A percentile compares a stretch with the other conserved stretches of the same genome.
These are phyloP conservation scores for Terana coerulea DNA, from an alignment of 768 basidiomycete species.

Conservation along the genomic window DNA sequence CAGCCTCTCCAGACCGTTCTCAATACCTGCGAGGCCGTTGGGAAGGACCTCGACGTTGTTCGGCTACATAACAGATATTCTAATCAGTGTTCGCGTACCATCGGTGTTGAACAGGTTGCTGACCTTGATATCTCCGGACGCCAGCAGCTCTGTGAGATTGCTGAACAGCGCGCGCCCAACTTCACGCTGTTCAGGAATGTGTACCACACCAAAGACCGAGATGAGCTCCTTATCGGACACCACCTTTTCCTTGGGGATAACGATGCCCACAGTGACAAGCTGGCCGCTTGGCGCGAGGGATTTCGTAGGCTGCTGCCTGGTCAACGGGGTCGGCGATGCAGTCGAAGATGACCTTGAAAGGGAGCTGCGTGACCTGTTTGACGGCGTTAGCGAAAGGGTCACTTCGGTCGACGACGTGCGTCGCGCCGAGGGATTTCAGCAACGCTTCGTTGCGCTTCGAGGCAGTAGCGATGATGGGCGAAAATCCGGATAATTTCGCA, in stretches of 20 bases:
- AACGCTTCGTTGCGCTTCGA: constrained; percentile 21
- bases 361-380: constrained; percentile 11
- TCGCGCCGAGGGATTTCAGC: constrained; percentile 24
- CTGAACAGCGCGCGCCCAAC: constrained; percentile 17
- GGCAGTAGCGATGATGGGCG: constrained; percentile 20
- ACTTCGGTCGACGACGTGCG: constrained; percentile 27
- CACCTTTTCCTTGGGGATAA: constrained; percentile 17
- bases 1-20: constrained; percentile 20
- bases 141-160: constrained; percentile 13
- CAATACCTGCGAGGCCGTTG: constrained; percentile 23
- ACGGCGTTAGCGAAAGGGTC: background rate
- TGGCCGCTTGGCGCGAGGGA: constrained; percentile 23
- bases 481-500: constrained; percentile 18
- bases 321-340: constrained; percentile 18
- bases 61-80: constrained; percentile 30
- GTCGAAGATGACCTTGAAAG: constrained; percentile 23
- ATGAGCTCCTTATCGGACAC: constrained; percentile 43
- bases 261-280: constrained; percentile 15
- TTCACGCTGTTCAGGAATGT: constrained; percentile 5
- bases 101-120: background rate
- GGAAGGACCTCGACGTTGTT: constrained; percentile 26
- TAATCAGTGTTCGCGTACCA: background rate
- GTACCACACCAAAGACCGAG: constrained; percentile 31
- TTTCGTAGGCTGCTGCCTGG: constrained; percentile 18
- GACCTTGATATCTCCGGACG: constrained; percentile 20